A percentile compares a stretch with the other conserved stretches of the same genome.
Conservation (phyloP, 2,329 filamentous ascomycete genomes). For the Cytospora chrysosperma region DNA sequence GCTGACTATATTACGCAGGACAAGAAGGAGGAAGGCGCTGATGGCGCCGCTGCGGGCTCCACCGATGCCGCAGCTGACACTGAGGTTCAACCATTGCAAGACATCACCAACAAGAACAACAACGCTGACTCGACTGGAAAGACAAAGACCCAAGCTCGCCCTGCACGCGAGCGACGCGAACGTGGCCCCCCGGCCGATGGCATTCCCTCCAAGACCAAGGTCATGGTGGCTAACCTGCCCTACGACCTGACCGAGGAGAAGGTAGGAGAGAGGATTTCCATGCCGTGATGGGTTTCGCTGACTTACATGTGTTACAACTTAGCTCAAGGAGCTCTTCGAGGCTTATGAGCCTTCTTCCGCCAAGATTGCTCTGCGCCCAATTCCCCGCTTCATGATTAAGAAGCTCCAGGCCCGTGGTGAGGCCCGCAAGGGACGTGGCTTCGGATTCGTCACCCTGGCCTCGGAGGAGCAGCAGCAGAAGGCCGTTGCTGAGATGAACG, state of each 20-base stretch:
- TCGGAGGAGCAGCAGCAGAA: slow-evolving; percentile 97
- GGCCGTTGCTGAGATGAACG: slow-evolving; percentile 97
- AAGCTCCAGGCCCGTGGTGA: slow-evolving; percentile 98
- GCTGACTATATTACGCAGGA: slow-evolving; percentile 32
- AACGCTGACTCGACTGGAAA: slow-evolving; percentile 61
- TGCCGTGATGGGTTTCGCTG: slow-evolving; percentile 16
- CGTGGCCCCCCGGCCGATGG: slow-evolving; percentile 96
- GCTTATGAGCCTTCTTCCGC: slow-evolving; percentile 90
- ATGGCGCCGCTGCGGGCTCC: slow-evolving; percentile 49
- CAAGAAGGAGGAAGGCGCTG: slow-evolving; percentile 49
- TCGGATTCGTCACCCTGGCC: slow-evolving; percentile 94
- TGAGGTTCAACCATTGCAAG: slow-evolving; percentile 59
- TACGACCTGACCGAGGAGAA: slow-evolving; percentile 98
- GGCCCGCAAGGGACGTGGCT: slow-evolving; percentile 97
- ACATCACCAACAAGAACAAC: slow-evolving; percentile 56
- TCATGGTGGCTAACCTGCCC: slow-evolving; percentile 99
- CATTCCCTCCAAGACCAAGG: slow-evolving; percentile 98
- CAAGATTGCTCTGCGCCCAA: slow-evolving; percentile 98
- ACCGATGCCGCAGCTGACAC: slow-evolving; percentile 46
- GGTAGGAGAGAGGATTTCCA: slow-evolving; percentile 51
- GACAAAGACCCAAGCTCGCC: slow-evolving; percentile 53
- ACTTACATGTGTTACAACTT: slow-evolving; percentile 20
- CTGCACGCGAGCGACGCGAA: slow-evolving; percentile 66
- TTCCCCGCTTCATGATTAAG: slow-evolving; percentile 99
- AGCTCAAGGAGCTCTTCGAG: slow-evolving; percentile 97